Evolutionary conservation across 1,284 basidiomycete species (phyloP), one percentile per base, ranked within the genome.

Genomic region (Ustilago nuda): DNA sequence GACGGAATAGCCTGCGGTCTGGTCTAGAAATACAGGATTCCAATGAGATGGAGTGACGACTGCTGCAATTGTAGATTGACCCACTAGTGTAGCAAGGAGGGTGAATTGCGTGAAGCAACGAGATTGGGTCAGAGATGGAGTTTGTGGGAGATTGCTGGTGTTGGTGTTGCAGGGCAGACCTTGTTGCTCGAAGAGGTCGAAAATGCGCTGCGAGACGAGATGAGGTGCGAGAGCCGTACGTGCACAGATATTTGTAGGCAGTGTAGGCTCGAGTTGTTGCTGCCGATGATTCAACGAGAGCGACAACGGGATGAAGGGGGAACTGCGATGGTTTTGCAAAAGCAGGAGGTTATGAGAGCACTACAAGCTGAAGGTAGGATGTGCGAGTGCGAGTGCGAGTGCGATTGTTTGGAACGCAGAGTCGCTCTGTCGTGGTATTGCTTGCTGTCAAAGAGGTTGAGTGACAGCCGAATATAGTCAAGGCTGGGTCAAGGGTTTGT

Each of bases 191-290:
- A 36, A 33, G 15, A 19, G 53, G n/a, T 17, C 48, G 32, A 35
- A 27, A 39, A 3, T 35, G 35, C 17, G 55, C 15, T 57, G 62
- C 33, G 36, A 51, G 41, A 33, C 15, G 6, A 13, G 62, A 56
- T 33, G 8, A n/a, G 36, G 23, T 30, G 45, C 33, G 19, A 19
- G n/a, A 54, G 54, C 65, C 61, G 53, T 23, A 61, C 64, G 59
- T 72, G 70, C 70, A 58, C 70, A 72, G 65, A 60, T 72, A 72
- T 72, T 72, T 72, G 70, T 72, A 30, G 70, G 70, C 70, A 64
- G 64, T 61, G 48, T 56, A 63, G 56, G 70, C 64, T 35, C n/a
- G 56, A 35, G 17, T 2, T 37, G 35, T 11, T 32, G 67, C 56
- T 59, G 58, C 30, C 43, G 19, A 19, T 13, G 41, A 19, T 17